A percentile compares a stretch with the other conserved stretches of the same genome.
Conservation (phyloP, 768 basidiomycete genomes). For the Boletus vinaceobasis region DNA sequence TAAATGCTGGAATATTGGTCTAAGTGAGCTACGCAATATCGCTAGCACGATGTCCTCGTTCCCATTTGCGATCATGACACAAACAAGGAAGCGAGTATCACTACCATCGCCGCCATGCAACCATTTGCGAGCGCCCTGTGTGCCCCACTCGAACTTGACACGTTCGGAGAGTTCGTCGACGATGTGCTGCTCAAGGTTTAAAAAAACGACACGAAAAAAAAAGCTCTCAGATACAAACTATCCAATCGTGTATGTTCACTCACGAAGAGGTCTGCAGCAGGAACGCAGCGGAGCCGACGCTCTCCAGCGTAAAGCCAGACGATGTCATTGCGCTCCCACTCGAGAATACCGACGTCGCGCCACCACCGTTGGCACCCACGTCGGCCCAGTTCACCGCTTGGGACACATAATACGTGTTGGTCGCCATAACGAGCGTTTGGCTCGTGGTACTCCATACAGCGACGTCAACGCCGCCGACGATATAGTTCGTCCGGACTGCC, state of each 20-base stretch:
- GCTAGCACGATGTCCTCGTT: not conserved
- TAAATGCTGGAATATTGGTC: not conserved
- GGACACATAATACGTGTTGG: constrained; percentile 46
- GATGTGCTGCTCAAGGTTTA: not conserved
- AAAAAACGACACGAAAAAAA: constrained; percentile 4
- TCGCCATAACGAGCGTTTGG: constrained; percentile 47
- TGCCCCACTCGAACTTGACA: not conserved
- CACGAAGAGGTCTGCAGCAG: constrained; percentile 13
- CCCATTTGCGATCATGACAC: not conserved
- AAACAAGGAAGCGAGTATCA: not conserved
- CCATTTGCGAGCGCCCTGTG: not conserved
- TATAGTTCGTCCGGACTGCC: constrained; percentile 40
- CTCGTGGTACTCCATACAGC: constrained; percentile 46
- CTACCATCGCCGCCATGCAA: not conserved
- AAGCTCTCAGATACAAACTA: not conserved
- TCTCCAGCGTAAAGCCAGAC: constrained; percentile 15
- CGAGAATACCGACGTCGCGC: constrained; percentile 6
- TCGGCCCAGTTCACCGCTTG: constrained; percentile 33
- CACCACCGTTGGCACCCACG: constrained; percentile 15
- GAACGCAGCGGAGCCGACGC: constrained; percentile 20
- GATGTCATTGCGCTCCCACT: constrained; percentile 11
- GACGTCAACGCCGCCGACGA: constrained; percentile 43
- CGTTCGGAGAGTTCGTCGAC: not conserved
- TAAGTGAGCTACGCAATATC: not conserved
- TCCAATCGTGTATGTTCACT: not conserved